Base-by-base conservation (phyloP, 2,329 filamentous ascomycete species). In the Colletotrichum sp. region DNA sequence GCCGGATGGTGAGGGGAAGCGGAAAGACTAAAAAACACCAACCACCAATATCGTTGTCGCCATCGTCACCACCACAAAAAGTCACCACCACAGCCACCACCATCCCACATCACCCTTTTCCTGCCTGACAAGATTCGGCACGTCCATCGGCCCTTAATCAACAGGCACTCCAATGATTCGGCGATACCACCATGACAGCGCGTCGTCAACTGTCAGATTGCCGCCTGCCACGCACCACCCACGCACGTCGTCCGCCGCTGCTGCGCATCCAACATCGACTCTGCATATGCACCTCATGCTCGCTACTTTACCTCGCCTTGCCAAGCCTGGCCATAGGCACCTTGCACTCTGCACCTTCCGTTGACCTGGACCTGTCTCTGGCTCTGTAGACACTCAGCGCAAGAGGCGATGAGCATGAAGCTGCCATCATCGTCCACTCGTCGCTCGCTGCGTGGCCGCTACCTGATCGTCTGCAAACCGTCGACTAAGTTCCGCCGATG, bases 41-140 rank as follows among this genome's bases (percentile, higher is more conserved):
- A 52, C 28, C 24, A 32, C 39, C 39, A 70, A 32, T 10, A 18
- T 24, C 34, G 32, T 39, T 10, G 30, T 52, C 28, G 39, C 21
- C 59, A 28, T 55, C 64, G 44, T 30, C 71, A 69, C 15, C 69
- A 52, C 30, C 68, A 32, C 57, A 9, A 64, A 59, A 34, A 30
- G 63, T 36, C 34, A 39, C 36, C 60, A 71, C 52, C 72, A 67
- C n/a, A 67, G 52, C 63, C 72, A 67, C 72, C 72, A 75, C 67
- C 21, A 44, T 34, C 16, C 64, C 57, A 62, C 67, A 36, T 63
- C 36, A 30, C 12, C 55, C 6, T 34, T 28, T 24, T 32, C 32
- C 66, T 30, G 55, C 72, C 55, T 30, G 69, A 67, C 64, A 15
- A 76, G 73, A 76, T 76, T 69, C 69, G 26, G 73, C 70, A 73